Conservation (phyloP, 805 yeast genomes). For the Yarrowia sp. region DNA sequence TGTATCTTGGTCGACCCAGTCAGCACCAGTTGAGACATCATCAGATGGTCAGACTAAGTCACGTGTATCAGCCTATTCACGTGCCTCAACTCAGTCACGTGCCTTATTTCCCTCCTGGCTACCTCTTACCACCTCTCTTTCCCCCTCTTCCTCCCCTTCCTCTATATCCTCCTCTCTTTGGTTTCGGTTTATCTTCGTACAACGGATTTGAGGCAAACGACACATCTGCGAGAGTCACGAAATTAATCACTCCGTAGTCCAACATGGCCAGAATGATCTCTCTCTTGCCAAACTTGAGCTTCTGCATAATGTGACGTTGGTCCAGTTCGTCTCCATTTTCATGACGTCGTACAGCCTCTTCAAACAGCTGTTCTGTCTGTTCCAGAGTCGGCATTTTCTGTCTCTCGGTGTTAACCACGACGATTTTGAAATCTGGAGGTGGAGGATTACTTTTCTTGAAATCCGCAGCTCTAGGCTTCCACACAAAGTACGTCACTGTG, state of each 20-base stretch:
- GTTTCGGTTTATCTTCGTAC: conserved; percentile 10
- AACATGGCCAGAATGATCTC: conserved; percentile 63
- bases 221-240: conserved; percentile 42
- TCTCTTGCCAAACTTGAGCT: conserved; percentile 53
- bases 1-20: too few relatives aligned
- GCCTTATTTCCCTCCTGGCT: background rate
- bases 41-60: too few relatives aligned
- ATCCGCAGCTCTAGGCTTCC: conserved; percentile 66
- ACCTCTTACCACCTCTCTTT: conserved; percentile 8
- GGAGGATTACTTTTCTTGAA: conserved; percentile 67
- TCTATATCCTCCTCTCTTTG: background rate
- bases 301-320: conserved; percentile 37
- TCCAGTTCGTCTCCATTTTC: conserved; percentile 27
- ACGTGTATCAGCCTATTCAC: too few relatives aligned
- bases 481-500: conserved; percentile 51
- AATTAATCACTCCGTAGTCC: conserved; percentile 72
- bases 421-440: conserved; percentile 71
- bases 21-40: too few relatives aligned
- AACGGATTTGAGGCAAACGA: conserved; percentile 28
- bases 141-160: background rate
- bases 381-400: conserved; percentile 37
- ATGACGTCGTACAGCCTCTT: conserved; percentile 25
- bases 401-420: conserved; percentile 48
- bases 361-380: conserved; percentile 39
- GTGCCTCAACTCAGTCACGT: too few relatives aligned